A percentile compares a stretch with the other conserved stretches of the same genome.
Conservation (phyloP, 768 basidiomycete genomes). For the Boletus tomentosulus region DNA sequence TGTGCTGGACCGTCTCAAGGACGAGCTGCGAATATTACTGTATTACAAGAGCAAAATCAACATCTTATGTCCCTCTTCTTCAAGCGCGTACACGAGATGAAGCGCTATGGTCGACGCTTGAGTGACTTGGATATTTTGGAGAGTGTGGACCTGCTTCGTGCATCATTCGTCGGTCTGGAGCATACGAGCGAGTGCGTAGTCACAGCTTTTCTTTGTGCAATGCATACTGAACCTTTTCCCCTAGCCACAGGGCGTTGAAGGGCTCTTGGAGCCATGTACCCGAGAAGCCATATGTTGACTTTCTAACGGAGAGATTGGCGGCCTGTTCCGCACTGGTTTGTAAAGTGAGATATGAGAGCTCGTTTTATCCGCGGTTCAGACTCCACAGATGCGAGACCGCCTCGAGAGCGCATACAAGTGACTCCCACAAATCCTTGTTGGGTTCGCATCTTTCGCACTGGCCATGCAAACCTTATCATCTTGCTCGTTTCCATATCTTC, state of each 20-base stretch:
- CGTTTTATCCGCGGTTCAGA: not conserved
- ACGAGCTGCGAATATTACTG: slow-evolving; percentile 49
- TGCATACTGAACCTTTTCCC: not conserved
- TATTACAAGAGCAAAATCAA: slow-evolving; percentile 84
- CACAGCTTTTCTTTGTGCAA: not conserved
- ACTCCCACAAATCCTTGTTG: slow-evolving; percentile 8
- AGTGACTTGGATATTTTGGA: slow-evolving; percentile 15
- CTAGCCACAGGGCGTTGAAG: slow-evolving; percentile 50
- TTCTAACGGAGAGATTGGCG: slow-evolving; percentile 34
- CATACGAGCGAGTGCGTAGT: slow-evolving; percentile 23
- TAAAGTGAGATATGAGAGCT: slow-evolving; percentile 37
- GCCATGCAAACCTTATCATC: slow-evolving; percentile 66
- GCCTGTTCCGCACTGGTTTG: slow-evolving; percentile 38
- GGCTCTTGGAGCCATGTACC: slow-evolving; percentile 66
- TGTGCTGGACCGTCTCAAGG: slow-evolving; percentile 27
- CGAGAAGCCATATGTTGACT: slow-evolving; percentile 31
- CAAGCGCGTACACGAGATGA: slow-evolving; percentile 55
- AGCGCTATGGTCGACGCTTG: slow-evolving; percentile 37
- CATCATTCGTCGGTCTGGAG: slow-evolving; percentile 27
- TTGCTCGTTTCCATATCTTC: slow-evolving; percentile 58
- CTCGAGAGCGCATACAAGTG: slow-evolving; percentile 54
- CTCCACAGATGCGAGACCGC: slow-evolving; percentile 41
- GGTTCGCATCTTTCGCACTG: slow-evolving; percentile 37
- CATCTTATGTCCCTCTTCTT: slow-evolving; percentile 51
- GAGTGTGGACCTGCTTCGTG: slow-evolving; percentile 23